Conservation (phyloP, 805 yeast genomes). For the Saccharomycopsis sp. region DNA sequence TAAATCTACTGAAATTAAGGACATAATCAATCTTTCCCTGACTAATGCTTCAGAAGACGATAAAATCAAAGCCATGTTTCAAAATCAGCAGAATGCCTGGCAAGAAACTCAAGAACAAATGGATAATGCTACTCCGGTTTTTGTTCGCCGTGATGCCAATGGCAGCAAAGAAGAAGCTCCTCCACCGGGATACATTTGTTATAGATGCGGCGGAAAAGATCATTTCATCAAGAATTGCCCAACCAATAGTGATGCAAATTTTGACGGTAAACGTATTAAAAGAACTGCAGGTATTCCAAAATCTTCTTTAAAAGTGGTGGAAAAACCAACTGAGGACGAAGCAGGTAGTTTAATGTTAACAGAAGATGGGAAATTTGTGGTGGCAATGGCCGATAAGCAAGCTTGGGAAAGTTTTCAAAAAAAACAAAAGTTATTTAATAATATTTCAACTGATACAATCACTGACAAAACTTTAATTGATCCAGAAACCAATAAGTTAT, state of each 20-base stretch:
- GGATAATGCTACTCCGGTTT: constrained; percentile 76
- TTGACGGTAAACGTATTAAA: constrained; percentile 85
- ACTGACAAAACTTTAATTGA: constrained; percentile 53
- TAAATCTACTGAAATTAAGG: constrained; percentile 23
- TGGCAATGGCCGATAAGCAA: constrained; percentile 87
- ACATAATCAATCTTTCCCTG: too few species aligned
- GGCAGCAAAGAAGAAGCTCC: constrained; percentile 49
- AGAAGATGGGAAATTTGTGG: constrained; percentile 91
- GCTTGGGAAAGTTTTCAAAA: constrained; percentile 86
- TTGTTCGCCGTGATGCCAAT: constrained; percentile 31
- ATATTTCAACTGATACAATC: constrained; percentile 9
- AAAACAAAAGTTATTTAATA: constrained; percentile 29
- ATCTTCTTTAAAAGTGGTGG: constrained; percentile 78
- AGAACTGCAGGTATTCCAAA: constrained; percentile 97
- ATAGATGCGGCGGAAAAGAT: constrained; percentile 90
- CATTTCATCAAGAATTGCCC: constrained; percentile 98
- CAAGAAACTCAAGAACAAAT: constrained; percentile 84
- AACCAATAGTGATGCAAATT: constrained; percentile 81
- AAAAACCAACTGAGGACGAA: constrained; percentile 62
- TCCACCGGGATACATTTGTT: constrained; percentile 94
- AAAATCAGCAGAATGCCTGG: constrained; percentile 92
- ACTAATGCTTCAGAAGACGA: constrained; percentile 69
- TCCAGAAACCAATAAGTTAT: constrained; percentile 56
- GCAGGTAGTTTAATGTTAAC: constrained; percentile 68
- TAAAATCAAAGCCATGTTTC: constrained; percentile 81